These are phyloP conservation scores for Eimeria necatrix DNA, from an alignment of 169 alveolate species.

Conservation along the genomic window DNA sequence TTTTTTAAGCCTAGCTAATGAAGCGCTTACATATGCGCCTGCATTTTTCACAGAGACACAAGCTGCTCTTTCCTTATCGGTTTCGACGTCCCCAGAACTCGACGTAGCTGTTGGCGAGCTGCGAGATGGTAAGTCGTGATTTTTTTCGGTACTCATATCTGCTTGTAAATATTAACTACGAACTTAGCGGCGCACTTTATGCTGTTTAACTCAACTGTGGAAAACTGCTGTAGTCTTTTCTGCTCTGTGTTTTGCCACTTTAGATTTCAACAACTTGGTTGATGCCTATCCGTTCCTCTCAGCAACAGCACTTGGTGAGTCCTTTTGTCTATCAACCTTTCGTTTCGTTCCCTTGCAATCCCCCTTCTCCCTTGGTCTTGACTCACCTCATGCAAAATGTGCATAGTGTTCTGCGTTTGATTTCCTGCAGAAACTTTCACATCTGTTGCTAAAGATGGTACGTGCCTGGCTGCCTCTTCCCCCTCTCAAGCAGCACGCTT, in stretches of 20 bases:
- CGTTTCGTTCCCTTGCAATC: neutral
- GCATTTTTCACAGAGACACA: neutral
- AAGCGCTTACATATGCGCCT: too few relatives aligned
- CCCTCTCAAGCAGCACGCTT: neutral
- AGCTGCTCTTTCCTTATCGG: neutral
- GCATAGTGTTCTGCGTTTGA: neutral
- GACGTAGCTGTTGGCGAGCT: neutral
- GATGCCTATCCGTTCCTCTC: slow-evolving; percentile 26
- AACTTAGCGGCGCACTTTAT: too few relatives aligned
- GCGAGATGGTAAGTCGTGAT: neutral
- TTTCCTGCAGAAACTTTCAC: neutral
- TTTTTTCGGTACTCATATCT: neutral
- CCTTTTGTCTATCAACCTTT: neutral
- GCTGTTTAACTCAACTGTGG: too few relatives aligned
- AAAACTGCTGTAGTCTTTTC: too few relatives aligned
- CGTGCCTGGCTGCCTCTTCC: neutral
- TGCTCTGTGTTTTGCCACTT: neutral
- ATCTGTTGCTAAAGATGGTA: neutral
- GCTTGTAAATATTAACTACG: neutral
- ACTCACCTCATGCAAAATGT: too few relatives aligned
- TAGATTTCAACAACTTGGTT: neutral
- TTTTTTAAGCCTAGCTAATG: too few relatives aligned
- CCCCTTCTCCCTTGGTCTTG: neutral
- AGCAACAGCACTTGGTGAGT: neutral
- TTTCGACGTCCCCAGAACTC: neutral